A percentile compares a stretch with the other conserved stretches of the same genome.
These are phyloP conservation scores for Alisma plantagoaquatica DNA, from an alignment of 106 monocot genomes.

Conservation along the genomic window DNA sequence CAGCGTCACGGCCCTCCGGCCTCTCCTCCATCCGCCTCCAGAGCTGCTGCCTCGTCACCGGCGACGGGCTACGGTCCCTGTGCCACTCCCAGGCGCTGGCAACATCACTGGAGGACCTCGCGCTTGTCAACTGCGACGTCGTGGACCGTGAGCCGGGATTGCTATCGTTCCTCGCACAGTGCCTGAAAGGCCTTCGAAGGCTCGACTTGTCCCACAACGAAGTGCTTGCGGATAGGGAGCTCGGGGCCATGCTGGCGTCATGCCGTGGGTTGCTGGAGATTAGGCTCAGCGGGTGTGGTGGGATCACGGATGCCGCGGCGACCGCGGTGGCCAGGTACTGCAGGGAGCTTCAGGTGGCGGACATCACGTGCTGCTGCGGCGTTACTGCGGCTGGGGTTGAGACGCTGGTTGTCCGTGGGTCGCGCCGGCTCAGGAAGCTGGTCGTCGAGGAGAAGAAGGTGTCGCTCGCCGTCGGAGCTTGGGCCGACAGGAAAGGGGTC, in stretches of 20 bases:
- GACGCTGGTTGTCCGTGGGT: slow-evolving; percentile 14
- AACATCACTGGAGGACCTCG: slow-evolving; percentile 41
- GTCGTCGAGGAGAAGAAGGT: slow-evolving; percentile 39
- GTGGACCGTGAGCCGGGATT: slow-evolving; percentile 59
- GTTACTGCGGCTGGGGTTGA: slow-evolving; percentile 31
- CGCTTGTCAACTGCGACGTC: slow-evolving; percentile 66
- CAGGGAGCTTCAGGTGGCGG: slow-evolving; percentile 23
- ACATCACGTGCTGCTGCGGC: slow-evolving; percentile 28
- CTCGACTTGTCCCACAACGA: slow-evolving; percentile 62
- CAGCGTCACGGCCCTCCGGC: slow-evolving; percentile 14
- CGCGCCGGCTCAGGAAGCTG: slow-evolving; percentile 14
- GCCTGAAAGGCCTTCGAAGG: slow-evolving; percentile 23
- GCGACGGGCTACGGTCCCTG: slow-evolving; percentile 57
- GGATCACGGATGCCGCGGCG: slow-evolving; percentile 30
- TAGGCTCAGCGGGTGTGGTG: slow-evolving; percentile 42
- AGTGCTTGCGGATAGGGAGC: slow-evolving; percentile 45
- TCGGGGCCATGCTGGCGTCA: slow-evolving; percentile 43
- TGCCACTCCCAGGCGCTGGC: slow-evolving; percentile 14
- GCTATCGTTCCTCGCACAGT: slow-evolving; percentile 50
- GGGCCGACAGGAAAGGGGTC: slow-evolving; percentile 26
- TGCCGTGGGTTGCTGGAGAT: slow-evolving; percentile 41
- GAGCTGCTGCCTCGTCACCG: slow-evolving; percentile 71
- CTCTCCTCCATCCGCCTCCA: slow-evolving; percentile 45
- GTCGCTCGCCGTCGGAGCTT: slow-evolving; percentile 15
- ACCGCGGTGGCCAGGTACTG: slow-evolving; percentile 29